Percentiles rank a stretch among this genome's conserved stretches.
Evolutionary conservation across 2,329 filamentous ascomycete genomes (phyloP).

Genomic region (Aspergillus sp.): DNA sequence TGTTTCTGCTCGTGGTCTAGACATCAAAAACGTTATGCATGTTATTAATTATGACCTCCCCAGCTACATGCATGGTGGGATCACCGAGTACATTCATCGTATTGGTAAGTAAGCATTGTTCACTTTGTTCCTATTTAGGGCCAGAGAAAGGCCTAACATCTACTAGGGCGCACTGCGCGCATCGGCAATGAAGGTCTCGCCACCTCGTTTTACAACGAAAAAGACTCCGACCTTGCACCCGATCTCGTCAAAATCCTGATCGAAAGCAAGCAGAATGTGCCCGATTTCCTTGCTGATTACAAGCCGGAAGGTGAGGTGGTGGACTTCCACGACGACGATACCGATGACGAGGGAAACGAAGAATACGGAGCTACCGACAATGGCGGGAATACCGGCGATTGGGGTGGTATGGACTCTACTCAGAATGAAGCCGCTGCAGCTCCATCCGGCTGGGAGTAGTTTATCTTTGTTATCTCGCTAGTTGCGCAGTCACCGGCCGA

Average conservation of each 20-base stretch:
- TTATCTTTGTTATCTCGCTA: not conserved
- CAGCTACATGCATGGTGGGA: slow-evolving; percentile 72
- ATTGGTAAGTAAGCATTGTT: slow-evolving; percentile 65
- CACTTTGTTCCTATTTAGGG: not conserved
- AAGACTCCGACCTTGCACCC: slow-evolving; percentile 71
- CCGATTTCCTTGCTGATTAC: slow-evolving; percentile 73
- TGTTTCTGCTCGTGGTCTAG: slow-evolving; percentile 82
- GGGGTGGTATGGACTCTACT: slow-evolving; percentile 17
- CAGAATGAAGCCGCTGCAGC: slow-evolving; percentile 10
- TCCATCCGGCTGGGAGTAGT: slow-evolving; percentile 2
- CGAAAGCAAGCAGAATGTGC: slow-evolving; percentile 75
- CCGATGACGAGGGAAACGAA: slow-evolving; percentile 42
- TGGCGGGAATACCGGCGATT: slow-evolving; percentile 15
- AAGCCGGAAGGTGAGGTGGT: slow-evolving; percentile 40
- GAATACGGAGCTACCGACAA: slow-evolving; percentile 15
- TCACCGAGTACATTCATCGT: slow-evolving; percentile 89
- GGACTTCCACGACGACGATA: slow-evolving; percentile 58
- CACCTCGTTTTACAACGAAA: slow-evolving; percentile 78
- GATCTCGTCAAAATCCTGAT: slow-evolving; percentile 78
- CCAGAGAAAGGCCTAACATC: not conserved
- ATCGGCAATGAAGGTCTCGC: slow-evolving; percentile 86
- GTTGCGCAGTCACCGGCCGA: not conserved
- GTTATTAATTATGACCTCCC: slow-evolving; percentile 95
- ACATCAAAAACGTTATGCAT: slow-evolving; percentile 82
- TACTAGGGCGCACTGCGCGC: slow-evolving; percentile 79